phyloP scores from a whole-genome alignment of 2,329 filamentous ascomycete species.

The Gaeumannomyces tritici region DNA sequence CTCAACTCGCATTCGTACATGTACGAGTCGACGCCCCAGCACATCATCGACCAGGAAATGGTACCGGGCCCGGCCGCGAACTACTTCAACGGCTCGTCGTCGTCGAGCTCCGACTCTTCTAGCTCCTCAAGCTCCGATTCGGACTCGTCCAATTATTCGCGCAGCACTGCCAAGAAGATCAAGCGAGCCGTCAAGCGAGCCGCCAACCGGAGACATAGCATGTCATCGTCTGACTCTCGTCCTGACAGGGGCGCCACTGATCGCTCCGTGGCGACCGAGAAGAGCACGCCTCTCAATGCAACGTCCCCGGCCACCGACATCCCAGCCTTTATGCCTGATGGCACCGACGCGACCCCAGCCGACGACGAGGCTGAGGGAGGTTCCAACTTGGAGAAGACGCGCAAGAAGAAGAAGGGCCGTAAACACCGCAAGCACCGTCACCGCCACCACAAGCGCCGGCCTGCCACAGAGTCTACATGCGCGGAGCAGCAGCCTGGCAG shows the following conservation, averaged over 20 bases:
- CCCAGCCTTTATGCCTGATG: neutral
- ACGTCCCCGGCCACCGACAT: neutral
- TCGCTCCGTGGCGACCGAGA: neutral
- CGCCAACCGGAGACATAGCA: constrained; percentile 57
- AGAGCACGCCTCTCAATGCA: constrained; percentile 4
- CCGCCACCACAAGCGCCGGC: neutral
- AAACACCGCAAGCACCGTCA: constrained; percentile 20
- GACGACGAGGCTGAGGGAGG: constrained; percentile 12
- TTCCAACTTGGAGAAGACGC: constrained; percentile 5
- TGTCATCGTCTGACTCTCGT: constrained; percentile 24
- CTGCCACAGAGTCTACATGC: neutral
- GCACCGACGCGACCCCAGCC: constrained; percentile 1
- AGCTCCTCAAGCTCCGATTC: constrained; percentile 49
- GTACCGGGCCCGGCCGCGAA: constrained; percentile 58
- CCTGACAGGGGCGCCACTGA: neutral
- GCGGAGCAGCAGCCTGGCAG: neutral
- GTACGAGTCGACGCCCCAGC: constrained; percentile 62
- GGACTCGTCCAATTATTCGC: constrained; percentile 36
- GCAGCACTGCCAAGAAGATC: constrained; percentile 48
- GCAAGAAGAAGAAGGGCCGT: constrained; percentile 22
- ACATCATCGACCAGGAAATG: constrained; percentile 51
- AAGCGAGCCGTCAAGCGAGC: constrained; percentile 50
- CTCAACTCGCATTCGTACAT: constrained; percentile 59
- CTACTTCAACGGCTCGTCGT: constrained; percentile 49
- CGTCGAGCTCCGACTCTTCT: constrained; percentile 22